Conservation (phyloP, 2,329 filamentous ascomycete species). For the Colletotrichum horii region DNA sequence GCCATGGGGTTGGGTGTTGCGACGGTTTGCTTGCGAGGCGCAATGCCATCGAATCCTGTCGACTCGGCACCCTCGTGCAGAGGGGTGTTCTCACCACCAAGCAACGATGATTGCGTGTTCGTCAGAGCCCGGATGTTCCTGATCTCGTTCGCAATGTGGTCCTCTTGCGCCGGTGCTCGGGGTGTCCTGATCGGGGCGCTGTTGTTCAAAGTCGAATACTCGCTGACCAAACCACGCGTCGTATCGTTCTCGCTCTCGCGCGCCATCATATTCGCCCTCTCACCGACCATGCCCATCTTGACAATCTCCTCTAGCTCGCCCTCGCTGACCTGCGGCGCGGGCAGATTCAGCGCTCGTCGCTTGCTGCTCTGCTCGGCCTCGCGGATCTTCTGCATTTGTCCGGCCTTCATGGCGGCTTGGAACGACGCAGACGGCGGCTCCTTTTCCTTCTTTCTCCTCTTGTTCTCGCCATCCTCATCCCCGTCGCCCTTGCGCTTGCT, state of each 20-base stretch:
- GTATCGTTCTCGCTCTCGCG: constrained; percentile 82
- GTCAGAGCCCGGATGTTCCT: constrained; percentile 91
- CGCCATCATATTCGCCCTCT: constrained; percentile 79
- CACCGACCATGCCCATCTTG: constrained; percentile 96
- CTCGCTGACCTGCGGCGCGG: constrained; percentile 90
- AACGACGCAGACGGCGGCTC: constrained; percentile 77
- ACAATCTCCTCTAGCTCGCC: constrained; percentile 95
- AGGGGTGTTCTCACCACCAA: constrained; percentile 93
- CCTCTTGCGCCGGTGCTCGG: constrained; percentile 88
- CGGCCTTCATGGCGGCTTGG: constrained; percentile 89
- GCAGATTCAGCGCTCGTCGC: constrained; percentile 80
- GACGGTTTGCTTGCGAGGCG: constrained; percentile 79
- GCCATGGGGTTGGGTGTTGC: constrained; percentile 96
- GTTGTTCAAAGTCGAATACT: constrained; percentile 82
- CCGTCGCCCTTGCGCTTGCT: constrained; percentile 94
- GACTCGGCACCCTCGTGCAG: constrained; percentile 81
- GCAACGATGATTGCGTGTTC: constrained; percentile 88
- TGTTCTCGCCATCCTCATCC: constrained; percentile 81
- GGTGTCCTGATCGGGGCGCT: constrained; percentile 91
- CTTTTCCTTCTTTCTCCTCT: constrained; percentile 87
- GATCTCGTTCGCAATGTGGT: constrained; percentile 96
- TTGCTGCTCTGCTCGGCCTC: constrained; percentile 98
- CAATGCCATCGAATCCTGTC: constrained; percentile 86
- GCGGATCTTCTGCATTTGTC: constrained; percentile 90
- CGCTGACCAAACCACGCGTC: constrained; percentile 84